Evolutionary conservation across 2,329 filamentous ascomycete genomes (phyloP).

Genomic region (Seiridium unicorne): DNA sequence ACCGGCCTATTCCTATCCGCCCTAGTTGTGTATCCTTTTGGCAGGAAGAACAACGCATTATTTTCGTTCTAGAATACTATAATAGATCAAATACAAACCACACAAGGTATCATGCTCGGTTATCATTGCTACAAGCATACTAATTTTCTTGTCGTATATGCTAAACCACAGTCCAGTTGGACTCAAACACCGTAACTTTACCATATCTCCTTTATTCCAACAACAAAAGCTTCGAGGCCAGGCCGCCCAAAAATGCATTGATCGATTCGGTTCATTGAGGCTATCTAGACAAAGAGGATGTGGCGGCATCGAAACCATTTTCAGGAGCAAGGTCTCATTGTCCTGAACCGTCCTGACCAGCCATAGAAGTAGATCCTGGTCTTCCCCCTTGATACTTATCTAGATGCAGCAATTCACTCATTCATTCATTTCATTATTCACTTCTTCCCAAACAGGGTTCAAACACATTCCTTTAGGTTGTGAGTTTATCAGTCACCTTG

Average conservation of each 20-base stretch:
- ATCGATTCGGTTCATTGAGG: neutral
- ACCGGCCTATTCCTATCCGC: slow-evolving; percentile 49
- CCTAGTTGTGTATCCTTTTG: slow-evolving; percentile 46
- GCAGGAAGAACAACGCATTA: slow-evolving; percentile 47
- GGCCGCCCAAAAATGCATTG: neutral
- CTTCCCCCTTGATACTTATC: neutral
- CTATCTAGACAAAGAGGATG: neutral
- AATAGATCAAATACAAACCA: neutral
- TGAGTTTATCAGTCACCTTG: neutral
- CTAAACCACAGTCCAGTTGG: too few relatives aligned
- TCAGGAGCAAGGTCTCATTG: neutral
- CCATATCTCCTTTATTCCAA: neutral
- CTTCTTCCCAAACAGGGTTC: neutral
- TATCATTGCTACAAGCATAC: neutral
- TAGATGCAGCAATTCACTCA: neutral
- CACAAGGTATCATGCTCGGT: neutral
- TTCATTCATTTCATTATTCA: neutral
- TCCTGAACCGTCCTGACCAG: neutral
- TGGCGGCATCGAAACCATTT: neutral
- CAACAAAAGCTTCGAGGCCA: neutral
- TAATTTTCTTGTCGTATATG: neutral
- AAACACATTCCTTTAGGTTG: neutral
- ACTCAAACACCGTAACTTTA: too few relatives aligned
- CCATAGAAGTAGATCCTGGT: neutral
- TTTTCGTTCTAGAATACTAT: slow-evolving; percentile 40